These are phyloP conservation scores for Colletotrichum truncatum DNA, from an alignment of 2,329 filamentous ascomycete species.

Conservation along the genomic window DNA sequence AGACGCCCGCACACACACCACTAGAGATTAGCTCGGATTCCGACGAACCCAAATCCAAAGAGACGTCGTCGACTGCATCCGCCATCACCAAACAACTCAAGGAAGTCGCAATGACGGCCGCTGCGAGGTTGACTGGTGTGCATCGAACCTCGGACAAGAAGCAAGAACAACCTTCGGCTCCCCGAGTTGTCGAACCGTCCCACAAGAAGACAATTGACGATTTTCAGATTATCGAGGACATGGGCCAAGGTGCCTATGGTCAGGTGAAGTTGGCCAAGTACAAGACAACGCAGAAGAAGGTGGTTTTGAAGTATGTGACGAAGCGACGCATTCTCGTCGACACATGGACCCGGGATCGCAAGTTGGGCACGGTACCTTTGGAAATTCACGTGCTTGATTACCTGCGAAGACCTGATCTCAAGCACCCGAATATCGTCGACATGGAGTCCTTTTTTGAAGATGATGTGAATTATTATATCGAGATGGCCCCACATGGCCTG, in stretches of 20 bases:
- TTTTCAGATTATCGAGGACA: slow-evolving; percentile 93
- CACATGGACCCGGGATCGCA: slow-evolving; percentile 95
- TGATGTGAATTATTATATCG: slow-evolving; percentile 95
- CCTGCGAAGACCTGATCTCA: slow-evolving; percentile 76
- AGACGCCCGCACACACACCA: slow-evolving; percentile 68
- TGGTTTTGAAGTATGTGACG: slow-evolving; percentile 97
- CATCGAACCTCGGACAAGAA: slow-evolving; percentile 43
- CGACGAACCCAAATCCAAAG: slow-evolving; percentile 53
- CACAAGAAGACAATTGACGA: slow-evolving; percentile 87
- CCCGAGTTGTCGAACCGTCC: slow-evolving; percentile 46
- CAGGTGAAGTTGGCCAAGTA: slow-evolving; percentile 95
- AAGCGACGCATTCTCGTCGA: slow-evolving; percentile 97
- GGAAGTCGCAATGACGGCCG: slow-evolving; percentile 63
- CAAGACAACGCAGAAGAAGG: slow-evolving; percentile 82
- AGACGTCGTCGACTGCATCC: slow-evolving; percentile 51
- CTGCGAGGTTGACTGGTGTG: slow-evolving; percentile 60
- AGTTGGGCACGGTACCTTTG: slow-evolving; percentile 91
- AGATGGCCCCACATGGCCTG: slow-evolving; percentile 94
- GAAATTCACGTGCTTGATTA: slow-evolving; percentile 98
- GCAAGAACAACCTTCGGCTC: slow-evolving; percentile 43
- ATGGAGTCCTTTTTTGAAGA: slow-evolving; percentile 82
- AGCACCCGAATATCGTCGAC: slow-evolving; percentile 76
- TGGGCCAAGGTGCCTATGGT: slow-evolving; percentile 97
- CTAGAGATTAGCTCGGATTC: slow-evolving; percentile 65
- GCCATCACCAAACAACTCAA: slow-evolving; percentile 65